These are phyloP conservation scores for Hypericum perforatum DNA, from an alignment of 345 rosid species.

Conservation along the genomic window DNA sequence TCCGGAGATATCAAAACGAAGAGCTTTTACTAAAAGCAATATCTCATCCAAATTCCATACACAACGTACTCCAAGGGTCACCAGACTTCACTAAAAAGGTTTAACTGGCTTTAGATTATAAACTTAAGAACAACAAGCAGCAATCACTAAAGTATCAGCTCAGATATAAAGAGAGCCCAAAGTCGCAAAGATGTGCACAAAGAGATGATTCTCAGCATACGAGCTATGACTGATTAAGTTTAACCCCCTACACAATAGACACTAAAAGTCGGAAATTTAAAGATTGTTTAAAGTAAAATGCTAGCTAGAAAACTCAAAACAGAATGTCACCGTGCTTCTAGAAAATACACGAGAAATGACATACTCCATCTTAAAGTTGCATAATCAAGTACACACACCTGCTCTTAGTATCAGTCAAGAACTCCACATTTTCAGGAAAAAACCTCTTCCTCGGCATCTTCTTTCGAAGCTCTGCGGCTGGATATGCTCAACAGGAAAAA, in stretches of 20 bases:
- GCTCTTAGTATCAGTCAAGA: conserved; percentile 36
- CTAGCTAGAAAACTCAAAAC: too few species aligned
- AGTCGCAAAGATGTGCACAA: too few species aligned
- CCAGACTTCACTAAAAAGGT: too few species aligned
- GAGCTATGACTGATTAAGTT: conserved; percentile 66
- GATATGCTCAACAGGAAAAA: conserved; percentile 43
- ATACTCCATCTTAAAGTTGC: neutral
- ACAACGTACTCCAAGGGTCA: too few species aligned
- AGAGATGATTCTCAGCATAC: conserved; percentile 40
- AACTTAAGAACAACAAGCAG: too few species aligned
- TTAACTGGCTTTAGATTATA: too few species aligned
- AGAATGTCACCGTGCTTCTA: too few species aligned
- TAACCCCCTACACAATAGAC: conserved; percentile 42
- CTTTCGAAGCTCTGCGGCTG: conserved; percentile 63
- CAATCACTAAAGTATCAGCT: too few species aligned
- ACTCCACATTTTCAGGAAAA: conserved; percentile 34
- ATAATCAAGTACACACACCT: conserved; percentile 32
- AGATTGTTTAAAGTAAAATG: neutral
- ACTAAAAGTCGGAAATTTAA: conserved; percentile 4
- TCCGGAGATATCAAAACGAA: too few species aligned
- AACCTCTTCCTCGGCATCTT: conserved; percentile 55
- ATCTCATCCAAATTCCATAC: too few species aligned
- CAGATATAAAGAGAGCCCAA: too few species aligned
- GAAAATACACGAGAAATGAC: neutral
- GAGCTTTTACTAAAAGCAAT: too few species aligned